Evolutionary conservation across 805 yeast genomes (phyloP), one percentile per base, ranked within the genome.

Genomic region (Kregervanrija fluxuum): DNA sequence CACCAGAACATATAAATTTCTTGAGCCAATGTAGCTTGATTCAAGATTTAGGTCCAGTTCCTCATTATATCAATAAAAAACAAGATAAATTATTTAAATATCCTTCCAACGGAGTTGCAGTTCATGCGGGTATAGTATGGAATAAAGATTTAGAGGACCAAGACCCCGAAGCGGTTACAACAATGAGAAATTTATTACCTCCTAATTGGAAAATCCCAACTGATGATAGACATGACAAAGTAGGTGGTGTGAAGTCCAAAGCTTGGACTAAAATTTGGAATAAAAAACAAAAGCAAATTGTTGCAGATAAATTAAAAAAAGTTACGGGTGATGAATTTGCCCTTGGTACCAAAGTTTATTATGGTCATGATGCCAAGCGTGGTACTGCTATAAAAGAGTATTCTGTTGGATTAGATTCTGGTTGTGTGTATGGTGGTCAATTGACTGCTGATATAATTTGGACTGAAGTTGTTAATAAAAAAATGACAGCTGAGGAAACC

Each of bases 331-430:
- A 49, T 8, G 46, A 42, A 4, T 41, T 56, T 1, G 53, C 59
- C 0, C 30, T 57, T 30, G 66, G 65, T 3, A 50, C 54, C 3
- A 63, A 73, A 16, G 88, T 86, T 3, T 79, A 77, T 54, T 90
- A 90, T 59, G 98, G 97, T 1, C 98, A 90, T 58, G 95, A 87
- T 58, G 95, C 97, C 3, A 70, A 78, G 44, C 68, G 81, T 44
- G 96, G 96, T 1, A 72, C 89, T 41, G 78, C 75, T 44, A 50
- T 81, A 41, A 74, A 74, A 51, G 73, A 75, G 48, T 87, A 70
- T 61, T 71, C 95, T 3, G 78, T 76, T 54, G 98, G 97, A 0
- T 65, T 90, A 35, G 98, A 91, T 57, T 68, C 85, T 10, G 86
- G 85, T 1, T 90, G 97, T 68, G 85, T 80, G 46, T 74, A 75